phyloP scores from a whole-genome alignment of 208 protist genomes.

The Leishmania guyanensis region DNA sequence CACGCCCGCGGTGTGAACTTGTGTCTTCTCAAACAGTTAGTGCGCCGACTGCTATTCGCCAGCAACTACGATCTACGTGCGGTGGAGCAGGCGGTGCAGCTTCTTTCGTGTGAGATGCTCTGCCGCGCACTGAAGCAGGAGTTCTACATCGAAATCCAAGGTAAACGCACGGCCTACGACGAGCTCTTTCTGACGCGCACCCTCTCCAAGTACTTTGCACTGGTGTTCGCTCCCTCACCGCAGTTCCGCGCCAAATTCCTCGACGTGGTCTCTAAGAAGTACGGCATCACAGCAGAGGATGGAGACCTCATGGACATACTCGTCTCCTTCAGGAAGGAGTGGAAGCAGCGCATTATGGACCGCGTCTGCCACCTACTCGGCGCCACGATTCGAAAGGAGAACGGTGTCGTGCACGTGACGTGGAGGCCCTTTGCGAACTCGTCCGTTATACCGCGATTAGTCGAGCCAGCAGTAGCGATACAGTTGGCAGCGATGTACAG shows the following conservation, averaged over 20 bases:
- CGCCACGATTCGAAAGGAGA: conserved; percentile 41
- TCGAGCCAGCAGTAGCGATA: conserved; percentile 48
- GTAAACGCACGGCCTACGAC: conserved; percentile 81
- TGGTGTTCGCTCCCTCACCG: conserved; percentile 39
- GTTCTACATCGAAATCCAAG: conserved; percentile 84
- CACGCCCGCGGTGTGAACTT: conserved; percentile 81
- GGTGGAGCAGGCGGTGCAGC: conserved; percentile 27
- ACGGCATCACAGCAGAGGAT: conserved; percentile 75
- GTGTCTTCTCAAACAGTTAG: conserved; percentile 78
- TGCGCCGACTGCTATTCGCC: conserved; percentile 27
- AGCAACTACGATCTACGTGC: conserved; percentile 15
- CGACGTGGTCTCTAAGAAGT: conserved; percentile 66
- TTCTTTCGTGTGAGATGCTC: conserved; percentile 76
- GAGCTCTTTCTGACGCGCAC: conserved; percentile 41
- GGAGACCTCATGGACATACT: conserved; percentile 54
- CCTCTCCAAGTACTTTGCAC: conserved; percentile 62
- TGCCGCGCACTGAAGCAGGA: conserved; percentile 78
- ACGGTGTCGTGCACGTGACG: conserved; percentile 27
- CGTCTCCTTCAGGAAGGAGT: conserved; percentile 36
- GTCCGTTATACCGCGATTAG: conserved; percentile 57
- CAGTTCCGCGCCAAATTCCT: conserved; percentile 60
- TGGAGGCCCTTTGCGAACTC: conserved; percentile 58
- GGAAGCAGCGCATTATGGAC: conserved; percentile 51
- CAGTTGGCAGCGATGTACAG: conserved; percentile 51
- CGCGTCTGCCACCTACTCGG: conserved; percentile 70